Conservation (phyloP, 805 yeast genomes). For the Lachancea mirantina region DNA sequence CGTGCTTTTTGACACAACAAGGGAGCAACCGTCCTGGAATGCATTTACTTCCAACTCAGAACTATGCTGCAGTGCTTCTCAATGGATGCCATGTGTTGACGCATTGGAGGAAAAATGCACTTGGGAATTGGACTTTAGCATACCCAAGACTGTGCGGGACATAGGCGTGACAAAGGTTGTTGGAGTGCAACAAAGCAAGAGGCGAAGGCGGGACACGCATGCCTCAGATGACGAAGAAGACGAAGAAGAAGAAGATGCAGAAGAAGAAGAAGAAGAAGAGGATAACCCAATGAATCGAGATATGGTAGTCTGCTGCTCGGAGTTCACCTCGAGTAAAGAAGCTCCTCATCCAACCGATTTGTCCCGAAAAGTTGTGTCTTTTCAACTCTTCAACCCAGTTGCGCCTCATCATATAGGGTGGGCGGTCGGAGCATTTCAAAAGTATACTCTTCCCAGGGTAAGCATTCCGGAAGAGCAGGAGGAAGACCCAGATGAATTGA, state of each 20-base stretch:
- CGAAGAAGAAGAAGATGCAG: conserved; percentile 35
- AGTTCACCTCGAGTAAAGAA: conserved; percentile 56
- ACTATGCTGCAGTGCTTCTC: conserved; percentile 71
- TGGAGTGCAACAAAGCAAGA: conserved; percentile 18
- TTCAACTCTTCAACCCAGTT: conserved; percentile 72
- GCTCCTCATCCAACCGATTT: conserved; percentile 69
- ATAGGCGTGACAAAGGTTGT: conserved; percentile 39
- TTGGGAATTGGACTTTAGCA: conserved; percentile 84
- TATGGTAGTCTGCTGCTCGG: conserved; percentile 63
- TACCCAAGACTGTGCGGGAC: conserved; percentile 74
- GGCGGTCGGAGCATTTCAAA: conserved; percentile 84
- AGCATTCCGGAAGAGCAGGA: conserved; percentile 29
- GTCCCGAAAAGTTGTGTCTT: conserved; percentile 66
- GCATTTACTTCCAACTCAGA: conserved; percentile 81
- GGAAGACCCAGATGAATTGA: conserved; percentile 31
- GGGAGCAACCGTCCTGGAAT: conserved; percentile 55
- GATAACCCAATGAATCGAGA: conserved; percentile 35
- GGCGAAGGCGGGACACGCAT: conserved; percentile 4
- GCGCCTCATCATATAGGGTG: conserved; percentile 94
- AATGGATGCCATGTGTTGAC: conserved; percentile 98
- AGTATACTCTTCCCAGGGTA: conserved; percentile 31
- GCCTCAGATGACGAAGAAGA: conserved; percentile 13
- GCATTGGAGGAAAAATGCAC: conserved; percentile 80
- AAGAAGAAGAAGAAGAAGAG: conserved; percentile 22
- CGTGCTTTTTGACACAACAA: conserved; percentile 51